Evolutionary conservation across 1,139 yeast genomes (phyloP).

Genomic region (Lizanozyma gosingica): DNA sequence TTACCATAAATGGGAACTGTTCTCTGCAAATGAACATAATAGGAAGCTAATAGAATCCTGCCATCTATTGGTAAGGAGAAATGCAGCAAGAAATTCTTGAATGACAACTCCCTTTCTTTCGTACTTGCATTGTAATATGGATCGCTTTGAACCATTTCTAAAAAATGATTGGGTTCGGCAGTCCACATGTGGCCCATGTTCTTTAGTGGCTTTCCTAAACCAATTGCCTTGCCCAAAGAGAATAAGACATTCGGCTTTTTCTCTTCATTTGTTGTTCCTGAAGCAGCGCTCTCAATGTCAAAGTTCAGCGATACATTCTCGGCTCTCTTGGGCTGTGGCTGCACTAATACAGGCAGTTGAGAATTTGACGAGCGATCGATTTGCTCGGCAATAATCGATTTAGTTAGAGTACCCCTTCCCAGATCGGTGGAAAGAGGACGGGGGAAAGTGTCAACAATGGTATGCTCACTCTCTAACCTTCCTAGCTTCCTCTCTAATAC

Average conservation of each 20-base stretch:
- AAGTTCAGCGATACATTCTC: not conserved
- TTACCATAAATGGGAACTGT: slow-evolving; percentile 78
- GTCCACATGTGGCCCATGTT: slow-evolving; percentile 50
- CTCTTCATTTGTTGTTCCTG: not conserved
- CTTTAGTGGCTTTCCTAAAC: not conserved
- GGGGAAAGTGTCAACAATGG: not conserved
- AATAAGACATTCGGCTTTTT: not conserved
- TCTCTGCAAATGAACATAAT: slow-evolving; percentile 61
- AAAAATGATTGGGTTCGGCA: slow-evolving; percentile 55
- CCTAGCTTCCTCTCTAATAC: not conserved
- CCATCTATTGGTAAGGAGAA: slow-evolving; percentile 54
- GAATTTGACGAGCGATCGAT: not conserved
- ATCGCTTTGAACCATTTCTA: slow-evolving; percentile 30
- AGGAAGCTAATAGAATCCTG: slow-evolving; percentile 48
- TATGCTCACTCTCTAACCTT: not conserved
- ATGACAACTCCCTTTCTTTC: slow-evolving; percentile 37
- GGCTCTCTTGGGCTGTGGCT: not conserved
- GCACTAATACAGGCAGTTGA: not conserved
- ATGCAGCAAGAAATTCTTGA: slow-evolving; percentile 47
- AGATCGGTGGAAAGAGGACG: not conserved
- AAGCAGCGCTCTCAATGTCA: not conserved
- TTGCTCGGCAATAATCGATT: not conserved
- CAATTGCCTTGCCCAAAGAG: not conserved
- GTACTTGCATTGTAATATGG: slow-evolving; percentile 35
- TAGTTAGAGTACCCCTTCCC: not conserved